Percentiles rank a stretch among this genome's conserved stretches.
phyloP scores from a whole-genome alignment of 495 filamentous ascomycete genomes.

The Lepidopterella palustris region DNA sequence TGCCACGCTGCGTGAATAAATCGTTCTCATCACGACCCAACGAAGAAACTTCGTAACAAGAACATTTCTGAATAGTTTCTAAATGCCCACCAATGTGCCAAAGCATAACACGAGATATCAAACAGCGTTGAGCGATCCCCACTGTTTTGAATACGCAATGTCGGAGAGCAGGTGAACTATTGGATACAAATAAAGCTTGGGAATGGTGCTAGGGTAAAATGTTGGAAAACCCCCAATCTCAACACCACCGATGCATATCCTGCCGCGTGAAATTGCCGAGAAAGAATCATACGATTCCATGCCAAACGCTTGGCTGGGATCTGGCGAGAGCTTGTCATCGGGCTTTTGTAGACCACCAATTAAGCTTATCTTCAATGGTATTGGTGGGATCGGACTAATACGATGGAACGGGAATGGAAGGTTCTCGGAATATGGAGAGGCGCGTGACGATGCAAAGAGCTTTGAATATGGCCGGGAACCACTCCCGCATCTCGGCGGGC shows the following conservation, averaged over 20 bases:
- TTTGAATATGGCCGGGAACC: neutral
- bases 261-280: neutral
- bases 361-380: neutral
- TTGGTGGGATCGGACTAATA: neutral
- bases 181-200: no score
- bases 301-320: neutral
- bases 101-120: no score
- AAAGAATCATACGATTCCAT: neutral
- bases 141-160: no score
- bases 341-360: neutral
- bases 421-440: neutral
- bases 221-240: neutral
- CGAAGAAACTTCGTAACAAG: no score
- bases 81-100: no score
- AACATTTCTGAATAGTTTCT: no score
- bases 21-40: no score
- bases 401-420: neutral
- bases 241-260: neutral
- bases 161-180: no score
- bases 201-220: no score
- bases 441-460: neutral
- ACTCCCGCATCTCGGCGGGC: no score
- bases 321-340: neutral
- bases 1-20: no score
- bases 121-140: no score